Percentiles rank a stretch among this genome's conserved stretches.
Evolutionary conservation across 768 basidiomycete genomes (phyloP).

Genomic region (Tricholoma bakamatsutake): DNA sequence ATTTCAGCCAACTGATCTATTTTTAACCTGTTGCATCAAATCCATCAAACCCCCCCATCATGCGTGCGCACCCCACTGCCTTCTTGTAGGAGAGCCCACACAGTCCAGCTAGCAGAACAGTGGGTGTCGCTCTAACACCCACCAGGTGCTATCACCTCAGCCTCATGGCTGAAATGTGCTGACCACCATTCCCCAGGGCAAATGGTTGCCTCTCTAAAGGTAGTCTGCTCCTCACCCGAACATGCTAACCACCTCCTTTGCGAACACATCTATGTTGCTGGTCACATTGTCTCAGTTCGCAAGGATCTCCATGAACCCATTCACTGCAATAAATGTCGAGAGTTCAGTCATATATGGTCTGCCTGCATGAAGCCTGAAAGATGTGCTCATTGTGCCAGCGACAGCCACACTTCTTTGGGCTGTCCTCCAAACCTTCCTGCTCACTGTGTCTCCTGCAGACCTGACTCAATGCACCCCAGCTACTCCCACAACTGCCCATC

Average conservation of each 20-base stretch:
- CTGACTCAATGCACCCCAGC: neutral
- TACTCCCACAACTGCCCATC: neutral
- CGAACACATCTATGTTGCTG: neutral
- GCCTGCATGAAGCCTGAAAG: neutral
- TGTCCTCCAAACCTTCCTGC: neutral
- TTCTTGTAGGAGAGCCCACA: too few relatives aligned
- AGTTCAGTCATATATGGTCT: neutral
- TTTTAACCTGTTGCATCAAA: too few relatives aligned
- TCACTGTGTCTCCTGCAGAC: neutral
- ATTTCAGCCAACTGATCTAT: too few relatives aligned
- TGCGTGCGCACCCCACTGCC: too few relatives aligned
- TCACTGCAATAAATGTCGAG: neutral
- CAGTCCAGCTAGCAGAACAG: too few relatives aligned
- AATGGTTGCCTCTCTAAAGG: too few relatives aligned
- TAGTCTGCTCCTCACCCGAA: neutral
- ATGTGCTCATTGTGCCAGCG: neutral
- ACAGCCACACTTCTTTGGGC: neutral
- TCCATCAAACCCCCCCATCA: too few relatives aligned
- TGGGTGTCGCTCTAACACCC: too few relatives aligned
- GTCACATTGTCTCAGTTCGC: neutral
- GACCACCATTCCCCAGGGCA: too few relatives aligned
- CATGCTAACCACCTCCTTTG: slow-evolving; percentile 2
- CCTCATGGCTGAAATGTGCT: too few relatives aligned
- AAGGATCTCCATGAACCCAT: slow-evolving; percentile 1
- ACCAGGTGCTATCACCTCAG: neutral